phyloP scores from a whole-genome alignment of 1,284 basidiomycete species.

The Anthracocystis walkeri region DNA sequence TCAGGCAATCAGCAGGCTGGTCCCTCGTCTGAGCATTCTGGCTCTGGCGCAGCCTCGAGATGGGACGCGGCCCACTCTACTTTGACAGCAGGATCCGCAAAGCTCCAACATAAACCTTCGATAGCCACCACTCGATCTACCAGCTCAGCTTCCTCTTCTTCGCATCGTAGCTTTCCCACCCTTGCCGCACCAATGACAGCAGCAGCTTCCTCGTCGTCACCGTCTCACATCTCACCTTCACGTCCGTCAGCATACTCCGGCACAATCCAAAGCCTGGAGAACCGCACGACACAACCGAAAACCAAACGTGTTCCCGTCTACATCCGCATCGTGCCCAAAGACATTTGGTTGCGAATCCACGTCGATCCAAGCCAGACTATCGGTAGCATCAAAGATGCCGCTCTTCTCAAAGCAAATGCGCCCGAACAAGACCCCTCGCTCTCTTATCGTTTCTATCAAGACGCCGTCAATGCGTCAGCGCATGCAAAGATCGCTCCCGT shows the following conservation, averaged over 20 bases:
- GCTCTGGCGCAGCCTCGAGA: not conserved
- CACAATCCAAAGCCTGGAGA: not conserved
- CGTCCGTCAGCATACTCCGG: not conserved
- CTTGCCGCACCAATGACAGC: not conserved
- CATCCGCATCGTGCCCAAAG: constrained; percentile 59
- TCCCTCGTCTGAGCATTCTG: not conserved
- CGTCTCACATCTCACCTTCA: not conserved
- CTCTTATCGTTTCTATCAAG: constrained; percentile 43
- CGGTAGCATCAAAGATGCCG: constrained; percentile 50
- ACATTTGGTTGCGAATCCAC: constrained; percentile 57
- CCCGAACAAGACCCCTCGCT: constrained; percentile 48
- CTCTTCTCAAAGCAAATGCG: constrained; percentile 34
- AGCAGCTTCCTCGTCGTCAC: constrained; percentile 5
- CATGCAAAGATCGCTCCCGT: constrained; percentile 37
- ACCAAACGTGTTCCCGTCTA: constrained; percentile 43
- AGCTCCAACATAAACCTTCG: constrained; percentile 31
- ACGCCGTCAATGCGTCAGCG: constrained; percentile 38
- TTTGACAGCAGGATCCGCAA: not conserved
- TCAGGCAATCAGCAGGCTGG: not conserved
- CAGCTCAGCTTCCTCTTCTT: constrained; percentile 27
- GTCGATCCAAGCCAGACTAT: constrained; percentile 46
- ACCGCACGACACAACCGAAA: not conserved
- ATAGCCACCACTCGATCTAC: constrained; percentile 23
- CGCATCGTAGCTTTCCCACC: constrained; percentile 13
- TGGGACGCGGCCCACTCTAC: not conserved